A percentile compares a stretch with the other conserved stretches of the same genome.
These are phyloP conservation scores for Fusarium tricinctum DNA, from an alignment of 2,329 filamentous ascomycete species.

Conservation along the genomic window DNA sequence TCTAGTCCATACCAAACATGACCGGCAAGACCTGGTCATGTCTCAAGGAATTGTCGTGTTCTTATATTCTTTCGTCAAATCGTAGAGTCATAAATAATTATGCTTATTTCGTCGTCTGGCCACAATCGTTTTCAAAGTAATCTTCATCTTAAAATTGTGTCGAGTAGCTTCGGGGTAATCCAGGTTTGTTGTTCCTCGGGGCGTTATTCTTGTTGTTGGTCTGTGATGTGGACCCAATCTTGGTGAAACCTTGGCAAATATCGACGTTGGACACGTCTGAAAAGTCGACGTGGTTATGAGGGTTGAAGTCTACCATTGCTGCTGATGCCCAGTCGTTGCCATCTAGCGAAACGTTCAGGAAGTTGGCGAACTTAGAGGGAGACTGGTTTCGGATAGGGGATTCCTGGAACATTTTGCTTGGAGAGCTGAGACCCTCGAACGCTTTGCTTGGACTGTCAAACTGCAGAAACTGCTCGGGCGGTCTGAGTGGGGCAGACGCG, in stretches of 20 bases:
- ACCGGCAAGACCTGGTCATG: conserved; percentile 30
- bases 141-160: conserved; percentile 49
- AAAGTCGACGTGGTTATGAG: conserved; percentile 64
- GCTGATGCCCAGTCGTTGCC: conserved; percentile 55
- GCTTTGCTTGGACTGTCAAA: conserved; percentile 71
- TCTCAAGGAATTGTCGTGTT: conserved; percentile 35
- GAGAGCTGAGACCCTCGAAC: conserved; percentile 68
- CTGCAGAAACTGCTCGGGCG: conserved; percentile 58
- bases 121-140: conserved; percentile 20
- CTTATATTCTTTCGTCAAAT: conserved; percentile 48
- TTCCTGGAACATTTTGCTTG: conserved; percentile 64
- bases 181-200: conserved; percentile 49
- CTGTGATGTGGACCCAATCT: conserved; percentile 71
- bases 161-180: conserved; percentile 52
- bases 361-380: conserved; percentile 64
- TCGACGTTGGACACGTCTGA: conserved; percentile 74
- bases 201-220: conserved; percentile 33
- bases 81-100: conserved; percentile 49
- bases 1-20: conserved; percentile 46
- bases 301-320: conserved; percentile 57
- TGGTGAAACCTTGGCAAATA: conserved; percentile 81
- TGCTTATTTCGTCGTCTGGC: conserved; percentile 41
- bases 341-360: conserved; percentile 55
- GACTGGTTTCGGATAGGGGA: conserved; percentile 58
- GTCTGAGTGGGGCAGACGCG: conserved; percentile 65